Conservation (phyloP, 1,284 basidiomycete genomes). For the Inonotus obliquus region DNA sequence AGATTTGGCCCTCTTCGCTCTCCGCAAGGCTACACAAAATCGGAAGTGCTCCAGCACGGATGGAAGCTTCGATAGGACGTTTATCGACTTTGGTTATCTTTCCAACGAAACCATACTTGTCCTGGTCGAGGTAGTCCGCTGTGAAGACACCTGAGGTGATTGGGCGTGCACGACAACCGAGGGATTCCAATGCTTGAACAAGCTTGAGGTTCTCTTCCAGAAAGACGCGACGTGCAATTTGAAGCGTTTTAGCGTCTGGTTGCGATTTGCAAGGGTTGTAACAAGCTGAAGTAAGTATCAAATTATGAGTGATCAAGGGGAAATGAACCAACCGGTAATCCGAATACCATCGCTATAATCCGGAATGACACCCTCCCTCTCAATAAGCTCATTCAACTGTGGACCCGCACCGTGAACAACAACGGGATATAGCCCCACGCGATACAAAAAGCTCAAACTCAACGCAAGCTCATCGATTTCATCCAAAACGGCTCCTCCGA, state of each 20-base stretch:
- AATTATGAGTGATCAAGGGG: neutral
- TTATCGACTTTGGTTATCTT: conserved; percentile 93
- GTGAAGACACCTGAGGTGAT: conserved; percentile 96
- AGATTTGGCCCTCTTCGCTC: conserved; percentile 86
- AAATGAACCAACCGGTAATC: conserved; percentile 67
- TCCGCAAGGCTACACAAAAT: conserved; percentile 92
- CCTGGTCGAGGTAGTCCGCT: conserved; percentile 89
- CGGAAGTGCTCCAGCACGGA: conserved; percentile 88
- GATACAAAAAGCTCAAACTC: conserved; percentile 90
- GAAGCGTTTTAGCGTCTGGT: conserved; percentile 84
- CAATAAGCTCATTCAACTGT: conserved; percentile 88
- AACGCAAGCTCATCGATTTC: conserved; percentile 89
- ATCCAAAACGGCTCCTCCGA: conserved; percentile 90
- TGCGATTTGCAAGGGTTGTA: neutral
- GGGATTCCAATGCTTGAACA: conserved; percentile 84
- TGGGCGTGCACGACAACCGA: conserved; percentile 91
- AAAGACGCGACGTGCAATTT: conserved; percentile 92
- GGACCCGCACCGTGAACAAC: conserved; percentile 95
- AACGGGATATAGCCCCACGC: conserved; percentile 91
- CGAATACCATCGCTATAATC: conserved; percentile 96
- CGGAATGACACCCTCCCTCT: conserved; percentile 84
- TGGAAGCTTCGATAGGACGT: conserved; percentile 90
- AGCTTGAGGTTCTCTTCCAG: conserved; percentile 93
- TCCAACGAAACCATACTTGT: conserved; percentile 93
- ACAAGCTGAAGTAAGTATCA: neutral